A percentile compares a stretch with the other conserved stretches of the same genome.
phyloP scores from a whole-genome alignment of 352 stramenopile species.

The Phytophthora litchii region DNA sequence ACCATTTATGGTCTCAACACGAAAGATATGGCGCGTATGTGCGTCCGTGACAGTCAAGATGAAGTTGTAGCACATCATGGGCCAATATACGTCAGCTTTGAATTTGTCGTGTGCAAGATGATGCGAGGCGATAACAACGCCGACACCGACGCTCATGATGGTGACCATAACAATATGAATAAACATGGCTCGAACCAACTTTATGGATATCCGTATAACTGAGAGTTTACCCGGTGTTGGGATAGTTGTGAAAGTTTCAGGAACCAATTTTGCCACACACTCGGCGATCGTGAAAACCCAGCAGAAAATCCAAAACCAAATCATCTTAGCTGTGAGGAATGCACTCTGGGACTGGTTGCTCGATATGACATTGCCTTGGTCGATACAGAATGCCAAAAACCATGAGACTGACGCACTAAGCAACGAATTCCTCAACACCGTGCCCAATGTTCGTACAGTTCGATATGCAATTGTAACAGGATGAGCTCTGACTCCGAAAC shows the following conservation, averaged over 20 bases:
- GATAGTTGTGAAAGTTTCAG: slow-evolving; percentile 15
- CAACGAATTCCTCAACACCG: slow-evolving; percentile 31
- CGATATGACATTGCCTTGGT: slow-evolving; percentile 2
- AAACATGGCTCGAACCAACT: slow-evolving; percentile 23
- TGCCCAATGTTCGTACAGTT: slow-evolving; percentile 23
- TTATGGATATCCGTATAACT: slow-evolving; percentile 1
- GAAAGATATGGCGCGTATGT: slow-evolving; percentile 28
- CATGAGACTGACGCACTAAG: slow-evolving; percentile 23
- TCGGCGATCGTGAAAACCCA: slow-evolving; percentile 27
- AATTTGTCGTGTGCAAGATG: slow-evolving; percentile 3
- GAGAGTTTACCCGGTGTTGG: slow-evolving; percentile 2
- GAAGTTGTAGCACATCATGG: slow-evolving; percentile 33
- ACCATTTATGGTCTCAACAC: slow-evolving; percentile 18
- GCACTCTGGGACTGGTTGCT: slow-evolving; percentile 10
- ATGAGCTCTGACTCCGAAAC: slow-evolving; percentile 8
- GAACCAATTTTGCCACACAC: slow-evolving; percentile 24
- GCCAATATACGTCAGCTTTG: slow-evolving; percentile 25
- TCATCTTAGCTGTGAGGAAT: slow-evolving; percentile 28
- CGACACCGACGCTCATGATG: slow-evolving; percentile 11
- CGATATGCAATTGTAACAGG: slow-evolving; percentile 1
- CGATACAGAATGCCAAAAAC: slow-evolving; percentile 17
- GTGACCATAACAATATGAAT: slow-evolving; percentile 10
- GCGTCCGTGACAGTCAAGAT: slow-evolving; percentile 26
- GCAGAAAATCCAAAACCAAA: slow-evolving; percentile 29
- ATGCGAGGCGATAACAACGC: slow-evolving; percentile 7